Evolutionary conservation across 129 eudicot species (phyloP).

Genomic region (Helichrysum umbraculigerum): DNA sequence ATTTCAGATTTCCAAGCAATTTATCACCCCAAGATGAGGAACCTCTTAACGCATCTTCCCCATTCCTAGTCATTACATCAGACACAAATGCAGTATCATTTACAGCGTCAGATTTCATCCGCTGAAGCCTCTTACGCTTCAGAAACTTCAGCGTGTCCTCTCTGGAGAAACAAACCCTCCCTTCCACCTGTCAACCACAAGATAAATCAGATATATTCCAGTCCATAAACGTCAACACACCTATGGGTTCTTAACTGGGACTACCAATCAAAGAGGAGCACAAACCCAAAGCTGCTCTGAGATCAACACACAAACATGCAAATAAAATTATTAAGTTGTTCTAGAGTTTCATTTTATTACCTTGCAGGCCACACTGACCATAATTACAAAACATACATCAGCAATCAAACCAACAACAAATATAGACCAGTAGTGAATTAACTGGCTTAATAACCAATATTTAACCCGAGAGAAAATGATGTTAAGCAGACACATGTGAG

Average conservation of each 20-base stretch:
- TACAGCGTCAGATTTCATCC: slow-evolving; percentile 47
- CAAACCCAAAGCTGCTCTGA: not conserved
- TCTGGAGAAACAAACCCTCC: slow-evolving; percentile 77
- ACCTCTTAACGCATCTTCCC: slow-evolving; percentile 77
- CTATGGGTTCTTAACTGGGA: slow-evolving; percentile 5
- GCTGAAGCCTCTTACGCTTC: slow-evolving; percentile 83
- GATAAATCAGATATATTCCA: slow-evolving; percentile 7
- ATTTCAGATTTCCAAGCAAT: slow-evolving; percentile 32
- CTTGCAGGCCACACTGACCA: not conserved
- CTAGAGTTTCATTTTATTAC: not conserved
- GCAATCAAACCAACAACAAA: not conserved
- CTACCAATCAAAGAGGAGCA: slow-evolving; percentile 6
- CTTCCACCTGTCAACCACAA: slow-evolving; percentile 77
- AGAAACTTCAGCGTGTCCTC: slow-evolving; percentile 74
- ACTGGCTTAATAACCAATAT: not conserved
- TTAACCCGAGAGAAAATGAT: not conserved
- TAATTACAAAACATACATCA: not conserved
- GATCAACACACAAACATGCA: not conserved
- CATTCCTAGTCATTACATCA: slow-evolving; percentile 58
- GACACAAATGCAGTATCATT: slow-evolving; percentile 41
- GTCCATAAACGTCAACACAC: slow-evolving; percentile 4
- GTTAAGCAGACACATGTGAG: not conserved
- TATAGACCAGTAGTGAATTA: not conserved
- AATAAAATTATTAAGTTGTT: not conserved
- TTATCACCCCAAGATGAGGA: slow-evolving; percentile 67